Evolutionary conservation across 306 rosid species (phyloP), one percentile per base, ranked within the genome.

Genomic region (Abrus pulchellus): DNA sequence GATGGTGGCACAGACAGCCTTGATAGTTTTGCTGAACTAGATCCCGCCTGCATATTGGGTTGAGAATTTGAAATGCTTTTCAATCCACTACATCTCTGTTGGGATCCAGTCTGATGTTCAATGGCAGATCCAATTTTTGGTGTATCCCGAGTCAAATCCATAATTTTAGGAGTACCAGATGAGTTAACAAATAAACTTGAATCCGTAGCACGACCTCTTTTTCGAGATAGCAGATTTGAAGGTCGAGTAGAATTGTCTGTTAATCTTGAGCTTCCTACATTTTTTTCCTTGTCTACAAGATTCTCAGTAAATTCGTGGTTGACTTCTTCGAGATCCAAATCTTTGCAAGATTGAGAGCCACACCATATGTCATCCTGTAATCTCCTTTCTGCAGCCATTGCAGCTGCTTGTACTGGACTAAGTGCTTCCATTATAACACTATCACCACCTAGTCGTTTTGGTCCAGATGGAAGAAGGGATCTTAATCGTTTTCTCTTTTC

Each of bases 371-470:
- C 99, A 87, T 94, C 99, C 80, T 94, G 99, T 30, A 90, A 84
- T 85, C 99, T 91, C 85, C 97, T 88, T 82, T 93, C 97, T 33
- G 98, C 97, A 78, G 98, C 99, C 97, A 95, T 95, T 33, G 94
- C 99, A 76, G 99, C 99, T 54, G 99, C 99, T 90, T 93, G 99
- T 54, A 85, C 83, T 5, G 98, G 99, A 86, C 87, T 95, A 63
- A 95, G 93, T 50, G 92, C 94, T 57, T 38, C 75, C 97, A 89
- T 95, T 74, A 91, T 90, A 77, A 78, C 38, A 64, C 88, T 89
- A 86, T 91, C 96, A 74, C 99, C 97, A 54, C 98, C 99, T 66
- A 95, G 89, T 41, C 99, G 97, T 34, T 81, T 93, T 11, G 97
- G 97, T 65, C 99, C 97, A 82, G 97, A 89, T 30, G 97, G 97